phyloP scores from a whole-genome alignment of 768 basidiomycete genomes.

The Lactarius evosmus region DNA sequence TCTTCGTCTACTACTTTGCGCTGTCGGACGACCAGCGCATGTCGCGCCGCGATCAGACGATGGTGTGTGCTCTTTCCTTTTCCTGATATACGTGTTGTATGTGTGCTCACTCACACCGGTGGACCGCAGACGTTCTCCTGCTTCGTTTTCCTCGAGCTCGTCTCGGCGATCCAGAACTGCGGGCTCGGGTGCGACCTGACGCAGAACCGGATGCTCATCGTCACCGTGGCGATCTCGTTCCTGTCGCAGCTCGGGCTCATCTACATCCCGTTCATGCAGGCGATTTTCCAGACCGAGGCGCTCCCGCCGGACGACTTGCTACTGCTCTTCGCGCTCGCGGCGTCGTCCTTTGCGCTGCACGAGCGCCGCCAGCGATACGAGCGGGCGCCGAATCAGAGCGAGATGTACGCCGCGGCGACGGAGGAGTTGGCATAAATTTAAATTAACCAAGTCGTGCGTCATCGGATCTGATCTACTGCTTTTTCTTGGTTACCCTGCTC shows the following conservation, averaged over 20 bases:
- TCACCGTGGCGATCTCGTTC: slow-evolving; percentile 85
- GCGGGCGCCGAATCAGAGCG: slow-evolving; percentile 53
- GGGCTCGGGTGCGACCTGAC: slow-evolving; percentile 80
- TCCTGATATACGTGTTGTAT: neutral
- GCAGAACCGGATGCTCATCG: slow-evolving; percentile 86
- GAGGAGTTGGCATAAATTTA: slow-evolving; percentile 52
- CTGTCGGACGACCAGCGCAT: slow-evolving; percentile 73
- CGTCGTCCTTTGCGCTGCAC: slow-evolving; percentile 59
- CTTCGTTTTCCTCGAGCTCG: slow-evolving; percentile 96
- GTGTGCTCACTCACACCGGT: slow-evolving; percentile 12
- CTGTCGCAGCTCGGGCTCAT: slow-evolving; percentile 80
- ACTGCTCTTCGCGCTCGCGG: slow-evolving; percentile 66
- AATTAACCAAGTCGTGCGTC: neutral
- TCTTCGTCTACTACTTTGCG: slow-evolving; percentile 83
- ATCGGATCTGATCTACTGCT: neutral
- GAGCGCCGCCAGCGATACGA: slow-evolving; percentile 80
- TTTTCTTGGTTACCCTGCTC: neutral
- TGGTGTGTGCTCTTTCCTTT: slow-evolving; percentile 52
- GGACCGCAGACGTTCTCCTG: slow-evolving; percentile 94
- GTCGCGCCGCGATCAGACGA: slow-evolving; percentile 89
- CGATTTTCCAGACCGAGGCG: slow-evolving; percentile 90
- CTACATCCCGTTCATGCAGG: slow-evolving; percentile 89
- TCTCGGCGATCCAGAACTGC: slow-evolving; percentile 92
- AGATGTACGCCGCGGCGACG: slow-evolving; percentile 48
- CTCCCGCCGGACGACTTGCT: slow-evolving; percentile 64